Conservation (phyloP, 2,329 filamentous ascomycete genomes). For the Chaetomium globosum region DNA sequence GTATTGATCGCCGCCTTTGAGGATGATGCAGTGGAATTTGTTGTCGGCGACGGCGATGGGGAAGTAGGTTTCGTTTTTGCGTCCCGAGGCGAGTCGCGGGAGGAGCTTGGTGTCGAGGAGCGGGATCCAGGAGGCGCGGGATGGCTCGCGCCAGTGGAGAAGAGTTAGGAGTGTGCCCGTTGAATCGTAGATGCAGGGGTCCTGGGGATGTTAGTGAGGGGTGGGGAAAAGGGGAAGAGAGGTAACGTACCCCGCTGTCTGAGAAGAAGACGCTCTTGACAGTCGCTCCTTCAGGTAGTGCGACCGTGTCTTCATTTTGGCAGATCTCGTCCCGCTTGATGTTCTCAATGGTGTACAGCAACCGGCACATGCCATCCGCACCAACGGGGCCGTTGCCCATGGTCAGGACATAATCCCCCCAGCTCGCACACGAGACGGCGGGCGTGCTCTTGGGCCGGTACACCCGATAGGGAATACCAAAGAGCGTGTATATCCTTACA, state of each 20-base stretch:
- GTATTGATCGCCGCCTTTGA: conserved; percentile 91
- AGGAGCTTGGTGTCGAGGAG: conserved; percentile 86
- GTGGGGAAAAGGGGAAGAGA: not conserved
- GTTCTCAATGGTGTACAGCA: conserved; percentile 92
- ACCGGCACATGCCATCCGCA: conserved; percentile 72
- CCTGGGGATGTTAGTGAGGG: conserved; percentile 50
- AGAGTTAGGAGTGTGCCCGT: conserved; percentile 85
- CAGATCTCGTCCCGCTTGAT: conserved; percentile 91
- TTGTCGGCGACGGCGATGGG: conserved; percentile 89
- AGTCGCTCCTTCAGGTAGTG: conserved; percentile 72
- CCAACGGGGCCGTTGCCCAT: conserved; percentile 88
- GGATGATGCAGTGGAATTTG: conserved; percentile 97
- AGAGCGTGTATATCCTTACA: conserved; percentile 88
- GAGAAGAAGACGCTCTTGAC: conserved; percentile 89
- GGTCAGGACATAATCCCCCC: conserved; percentile 94
- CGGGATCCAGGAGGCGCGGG: conserved; percentile 87
- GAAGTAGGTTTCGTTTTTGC: conserved; percentile 90
- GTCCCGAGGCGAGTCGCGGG: conserved; percentile 77
- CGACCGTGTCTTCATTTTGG: conserved; percentile 90
- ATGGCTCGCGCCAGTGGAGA: conserved; percentile 84
- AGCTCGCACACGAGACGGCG: conserved; percentile 89
- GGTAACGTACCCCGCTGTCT: conserved; percentile 73
- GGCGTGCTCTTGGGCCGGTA: conserved; percentile 90
- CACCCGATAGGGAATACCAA: conserved; percentile 83
- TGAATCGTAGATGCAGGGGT: conserved; percentile 95